Evolutionary conservation across 768 basidiomycete species (phyloP), one percentile per base, ranked within the genome.

Genomic region (Rhodotorula babjevae): DNA sequence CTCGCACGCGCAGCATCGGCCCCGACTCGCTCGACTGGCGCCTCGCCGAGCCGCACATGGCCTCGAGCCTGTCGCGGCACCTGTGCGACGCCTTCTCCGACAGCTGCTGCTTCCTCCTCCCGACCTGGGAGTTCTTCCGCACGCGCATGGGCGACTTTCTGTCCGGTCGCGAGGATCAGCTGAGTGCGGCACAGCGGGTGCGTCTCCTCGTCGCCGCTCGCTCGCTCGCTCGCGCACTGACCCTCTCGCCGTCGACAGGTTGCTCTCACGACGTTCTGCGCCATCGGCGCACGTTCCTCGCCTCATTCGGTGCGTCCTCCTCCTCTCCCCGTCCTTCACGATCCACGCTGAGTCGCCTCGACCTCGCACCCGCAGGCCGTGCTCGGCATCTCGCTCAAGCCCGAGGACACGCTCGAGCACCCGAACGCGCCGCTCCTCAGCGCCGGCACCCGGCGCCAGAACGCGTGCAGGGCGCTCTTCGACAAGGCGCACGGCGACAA

Each of bases 401-500:
- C 68, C 27, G 33, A 55, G 42, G 68, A 69, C 62, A 25, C 46
- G 19, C 27, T 49, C 55, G 68, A 58, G 46, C 61, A 69, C 36
- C 68, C 68, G 7, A 27, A 58, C 11, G 62, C 62, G 3, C 68
- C 68, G 9, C 56, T 69, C 27, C 65, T 66, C 46, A 61, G 27
- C 46, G 69, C 69, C 12, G 69, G 69, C 2, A 52, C 53, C 2
- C 64, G 69, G 0, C 69, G 69, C 3, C 60, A 71, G 59, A 66
- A 33, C 31, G 69, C 69, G 21, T 66, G 63, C 60, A 12, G 7
- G 18, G 47, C 53, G 12, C 64, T 71, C 3, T 31, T 63, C 29
- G 29, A 52, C 15, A 59, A 59, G 19, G 69, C 69, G 50, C 53
- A 55, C 55, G 11, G 3, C 31, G 31, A 31, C 7, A 52, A 60